Evolutionary conservation across 2,329 filamentous ascomycete genomes (phyloP).

Genomic region (Aspergillus awamori): DNA sequence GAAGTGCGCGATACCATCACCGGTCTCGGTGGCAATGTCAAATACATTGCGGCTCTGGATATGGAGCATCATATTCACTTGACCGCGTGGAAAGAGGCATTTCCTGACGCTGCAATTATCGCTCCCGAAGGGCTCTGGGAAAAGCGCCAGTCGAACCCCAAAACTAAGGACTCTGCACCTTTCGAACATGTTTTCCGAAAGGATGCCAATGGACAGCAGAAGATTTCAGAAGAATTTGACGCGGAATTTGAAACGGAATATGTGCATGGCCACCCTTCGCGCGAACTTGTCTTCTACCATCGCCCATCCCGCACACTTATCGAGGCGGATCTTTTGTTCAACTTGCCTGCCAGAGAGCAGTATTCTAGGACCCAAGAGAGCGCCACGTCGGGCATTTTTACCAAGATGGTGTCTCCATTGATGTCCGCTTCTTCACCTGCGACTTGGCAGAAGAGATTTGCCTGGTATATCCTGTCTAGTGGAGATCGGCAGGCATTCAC

Average conservation of each 20-base stretch:
- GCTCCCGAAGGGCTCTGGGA: constrained; percentile 81
- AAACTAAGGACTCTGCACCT: constrained; percentile 56
- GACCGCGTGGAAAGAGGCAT: constrained; percentile 78
- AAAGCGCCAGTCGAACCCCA: constrained; percentile 68
- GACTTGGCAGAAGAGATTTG: constrained; percentile 76
- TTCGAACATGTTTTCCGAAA: constrained; percentile 71
- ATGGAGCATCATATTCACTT: constrained; percentile 95
- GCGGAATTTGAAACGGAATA: constrained; percentile 84
- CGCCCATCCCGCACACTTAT: constrained; percentile 78
- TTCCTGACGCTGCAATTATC: constrained; percentile 76
- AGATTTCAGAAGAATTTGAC: constrained; percentile 77
- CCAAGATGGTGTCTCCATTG: constrained; percentile 59
- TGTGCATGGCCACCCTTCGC: constrained; percentile 76
- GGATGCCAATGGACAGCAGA: constrained; percentile 53
- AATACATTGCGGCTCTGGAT: constrained; percentile 85
- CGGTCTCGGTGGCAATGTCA: constrained; percentile 68
- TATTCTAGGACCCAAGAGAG: constrained; percentile 63
- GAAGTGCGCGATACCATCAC: constrained; percentile 66
- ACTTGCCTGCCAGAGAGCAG: constrained; percentile 84
- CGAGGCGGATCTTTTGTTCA: constrained; percentile 89
- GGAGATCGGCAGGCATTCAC: constrained; percentile 70
- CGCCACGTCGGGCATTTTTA: constrained; percentile 60
- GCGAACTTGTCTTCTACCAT: constrained; percentile 86
- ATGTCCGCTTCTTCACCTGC: constrained; percentile 62
- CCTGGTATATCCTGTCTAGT: constrained; percentile 73